Evolutionary conservation across 139 green algal species (phyloP), one percentile per base, ranked within the genome.

Genomic region (Chlorella sp.): DNA sequence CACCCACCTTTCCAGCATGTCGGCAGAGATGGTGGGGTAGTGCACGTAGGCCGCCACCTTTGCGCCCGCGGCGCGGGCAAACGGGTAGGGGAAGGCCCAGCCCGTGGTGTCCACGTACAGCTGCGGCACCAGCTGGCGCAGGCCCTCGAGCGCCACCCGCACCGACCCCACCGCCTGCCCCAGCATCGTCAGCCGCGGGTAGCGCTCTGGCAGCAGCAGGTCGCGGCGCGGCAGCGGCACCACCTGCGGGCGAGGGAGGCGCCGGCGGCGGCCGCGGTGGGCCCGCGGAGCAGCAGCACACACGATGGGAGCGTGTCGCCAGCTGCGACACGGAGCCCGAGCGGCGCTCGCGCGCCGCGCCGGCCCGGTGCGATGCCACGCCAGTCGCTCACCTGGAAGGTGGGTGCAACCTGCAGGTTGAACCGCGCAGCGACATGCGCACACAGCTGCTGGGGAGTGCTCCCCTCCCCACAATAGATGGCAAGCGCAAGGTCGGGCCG

Each of bases 91-190:
- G 78, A 97, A 98, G 0, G 94, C 93, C 90, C 94, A 97, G 15
- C 95, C 95, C 2, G 86, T 93, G 21, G 95, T 98, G 86, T 99
- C 95, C 3, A 99, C 78, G 46, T 90, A 97, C 58, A 93, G 79
- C 85, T 91, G 84, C 3, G 95, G 95, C 21, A 88, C 78, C 14
- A 91, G 62, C 63, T 77, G 59, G 8, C 23, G 23, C 60, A 98
- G 78, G 3, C 85, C 94, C 71, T 96, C 87, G 59, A 79, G 71
- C 0, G 82, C 92, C 43, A 98, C 69, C 36, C 73, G 55, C 55
- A 91, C 79, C 2, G 87, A 90, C 12, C 87, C 95, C 27, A 88
- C 36, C 1, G 89, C 86, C 84, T 99, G 95, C 0, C 87, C 74
- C 5, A 95, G 7, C 65, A 99, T 81, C 0, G 95, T 99, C 67